A percentile compares a stretch with the other conserved stretches of the same genome.
Evolutionary conservation across 2,329 filamentous ascomycete genomes (phyloP).

Genomic region (Pseudogymnoascus sp.): DNA sequence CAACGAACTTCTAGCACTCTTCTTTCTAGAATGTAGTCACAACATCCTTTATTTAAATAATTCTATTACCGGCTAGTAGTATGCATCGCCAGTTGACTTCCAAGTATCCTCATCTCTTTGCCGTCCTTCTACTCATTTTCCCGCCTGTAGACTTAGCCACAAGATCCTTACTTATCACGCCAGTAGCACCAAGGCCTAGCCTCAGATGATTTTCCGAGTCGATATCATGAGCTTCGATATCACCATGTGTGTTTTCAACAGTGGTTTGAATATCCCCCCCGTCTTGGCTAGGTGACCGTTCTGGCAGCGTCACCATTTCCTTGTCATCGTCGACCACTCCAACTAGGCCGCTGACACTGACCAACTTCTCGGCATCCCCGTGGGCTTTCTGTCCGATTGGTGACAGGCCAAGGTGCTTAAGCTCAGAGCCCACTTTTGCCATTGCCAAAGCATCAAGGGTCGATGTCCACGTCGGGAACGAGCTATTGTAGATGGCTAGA

Average conservation of each 20-base stretch:
- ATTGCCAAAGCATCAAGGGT: neutral
- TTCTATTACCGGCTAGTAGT: neutral
- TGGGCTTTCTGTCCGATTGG: neutral
- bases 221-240: neutral
- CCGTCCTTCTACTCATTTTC: neutral
- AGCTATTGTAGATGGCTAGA: neutral
- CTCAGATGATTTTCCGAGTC: neutral
- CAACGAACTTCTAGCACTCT: too few species aligned
- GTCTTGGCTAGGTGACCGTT: neutral
- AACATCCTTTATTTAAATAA: neutral
- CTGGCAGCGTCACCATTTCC: neutral
- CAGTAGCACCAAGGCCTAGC: neutral
- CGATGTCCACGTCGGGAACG: neutral
- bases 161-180: neutral
- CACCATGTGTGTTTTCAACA: neutral
- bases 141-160: neutral
- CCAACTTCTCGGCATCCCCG: neutral
- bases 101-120: neutral
- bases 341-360: neutral
- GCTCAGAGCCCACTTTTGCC: neutral
- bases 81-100: neutral
- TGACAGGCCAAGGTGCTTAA: neutral
- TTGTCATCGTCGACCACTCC: neutral
- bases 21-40: too few species aligned
- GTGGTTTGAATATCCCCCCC: neutral